Evolutionary conservation across 495 filamentous ascomycete species (phyloP).

Genomic region (Trypethelium eluteriae): DNA sequence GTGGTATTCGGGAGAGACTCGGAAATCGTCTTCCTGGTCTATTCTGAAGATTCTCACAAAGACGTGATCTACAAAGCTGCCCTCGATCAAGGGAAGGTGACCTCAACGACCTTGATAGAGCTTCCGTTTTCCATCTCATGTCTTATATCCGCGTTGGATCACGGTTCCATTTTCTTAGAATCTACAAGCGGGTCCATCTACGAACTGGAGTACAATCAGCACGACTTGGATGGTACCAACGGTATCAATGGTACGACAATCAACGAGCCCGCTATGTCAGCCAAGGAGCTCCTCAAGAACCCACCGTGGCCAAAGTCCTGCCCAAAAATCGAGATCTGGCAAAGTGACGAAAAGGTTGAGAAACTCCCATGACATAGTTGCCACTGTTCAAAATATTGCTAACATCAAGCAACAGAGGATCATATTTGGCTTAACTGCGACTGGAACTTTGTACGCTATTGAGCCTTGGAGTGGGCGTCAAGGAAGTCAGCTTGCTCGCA

Average conservation of each 20-base stretch:
- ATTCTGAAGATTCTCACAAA: not conserved
- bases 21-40: slow-evolving; percentile 21
- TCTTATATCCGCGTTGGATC: not conserved
- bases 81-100: slow-evolving; percentile 1
- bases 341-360: not conserved
- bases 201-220: not conserved
- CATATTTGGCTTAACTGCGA: slow-evolving; percentile 58
- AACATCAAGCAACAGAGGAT: not conserved
- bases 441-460: slow-evolving; percentile 73
- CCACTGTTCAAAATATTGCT: not conserved
- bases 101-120: not conserved
- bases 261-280: not conserved
- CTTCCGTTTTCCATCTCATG: not conserved
- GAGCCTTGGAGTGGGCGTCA: slow-evolving; percentile 27
- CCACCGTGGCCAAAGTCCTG: slow-evolving; percentile 4
- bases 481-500: slow-evolving; percentile 56
- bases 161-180: not conserved
- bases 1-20: slow-evolving; percentile 28
- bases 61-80: not conserved
- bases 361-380: not conserved
- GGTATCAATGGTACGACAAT: not conserved
- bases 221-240: not conserved
- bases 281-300: not conserved
- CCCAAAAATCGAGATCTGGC: slow-evolving; percentile 25
- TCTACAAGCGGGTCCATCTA: not conserved